phyloP scores from a whole-genome alignment of 2,329 filamentous ascomycete genomes.

The Penicillium italicum region DNA sequence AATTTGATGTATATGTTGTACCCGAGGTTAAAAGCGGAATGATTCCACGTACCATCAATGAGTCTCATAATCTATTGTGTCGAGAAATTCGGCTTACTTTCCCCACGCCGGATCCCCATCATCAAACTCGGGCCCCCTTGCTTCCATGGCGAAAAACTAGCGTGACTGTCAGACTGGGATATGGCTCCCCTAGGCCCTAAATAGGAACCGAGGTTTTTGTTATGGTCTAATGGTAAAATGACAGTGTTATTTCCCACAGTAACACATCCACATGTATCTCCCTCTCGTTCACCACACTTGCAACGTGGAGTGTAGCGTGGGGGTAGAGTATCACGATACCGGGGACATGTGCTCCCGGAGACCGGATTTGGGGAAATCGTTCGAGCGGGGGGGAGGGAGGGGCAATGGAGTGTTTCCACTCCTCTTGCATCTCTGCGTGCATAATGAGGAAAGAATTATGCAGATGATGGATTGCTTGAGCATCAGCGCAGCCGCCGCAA shows the following conservation, averaged over 20 bases:
- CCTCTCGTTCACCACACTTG: conserved; percentile 68
- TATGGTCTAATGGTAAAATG: too few species aligned
- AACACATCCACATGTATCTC: conserved; percentile 91
- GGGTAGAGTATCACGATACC: conserved; percentile 74
- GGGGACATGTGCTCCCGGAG: conserved; percentile 80
- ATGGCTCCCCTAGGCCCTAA: too few species aligned
- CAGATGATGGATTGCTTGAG: conserved; percentile 81
- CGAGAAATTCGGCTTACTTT: conserved; percentile 24
- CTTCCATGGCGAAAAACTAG: conserved; percentile 47
- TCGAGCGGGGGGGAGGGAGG: conserved; percentile 71
- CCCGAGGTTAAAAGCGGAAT: neutral
- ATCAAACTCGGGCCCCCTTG: conserved; percentile 74
- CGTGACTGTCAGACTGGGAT: too few species aligned
- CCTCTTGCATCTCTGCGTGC: conserved; percentile 97
- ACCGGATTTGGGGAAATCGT: conserved; percentile 82
- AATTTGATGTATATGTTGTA: neutral
- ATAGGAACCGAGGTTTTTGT: too few species aligned
- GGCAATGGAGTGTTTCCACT: conserved; percentile 87
- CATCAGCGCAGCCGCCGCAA: conserved; percentile 48
- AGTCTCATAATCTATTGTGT: conserved; percentile 9
- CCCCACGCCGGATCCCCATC: conserved; percentile 74
- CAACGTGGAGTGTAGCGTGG: conserved; percentile 76
- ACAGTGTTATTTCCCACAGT: too few species aligned
- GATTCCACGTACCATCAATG: neutral
- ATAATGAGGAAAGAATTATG: conserved; percentile 93